These are phyloP conservation scores for Trichosporon faecale DNA, from an alignment of 1,284 basidiomycete species.

Conservation along the genomic window DNA sequence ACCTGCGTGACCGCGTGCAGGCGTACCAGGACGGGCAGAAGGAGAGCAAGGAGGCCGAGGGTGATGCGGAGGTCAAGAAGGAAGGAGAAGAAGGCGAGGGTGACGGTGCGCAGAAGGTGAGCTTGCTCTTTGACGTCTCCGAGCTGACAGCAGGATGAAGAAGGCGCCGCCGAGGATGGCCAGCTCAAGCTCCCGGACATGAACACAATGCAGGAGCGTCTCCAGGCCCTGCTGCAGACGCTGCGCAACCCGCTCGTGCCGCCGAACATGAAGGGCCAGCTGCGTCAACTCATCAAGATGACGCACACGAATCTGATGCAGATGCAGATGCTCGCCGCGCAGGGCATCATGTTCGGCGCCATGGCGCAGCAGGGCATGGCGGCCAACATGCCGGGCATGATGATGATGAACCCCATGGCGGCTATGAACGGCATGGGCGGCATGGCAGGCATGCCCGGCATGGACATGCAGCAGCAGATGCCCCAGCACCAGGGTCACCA, in stretches of 20 bases:
- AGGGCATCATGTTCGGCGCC: constrained; percentile 23
- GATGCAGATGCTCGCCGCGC: constrained; percentile 44
- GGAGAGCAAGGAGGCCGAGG: constrained; percentile 58
- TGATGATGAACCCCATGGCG: constrained; percentile 25
- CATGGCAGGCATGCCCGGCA: constrained; percentile 11
- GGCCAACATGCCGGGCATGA: constrained; percentile 22
- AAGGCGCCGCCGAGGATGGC: neutral
- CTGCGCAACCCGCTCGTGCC: constrained; percentile 37
- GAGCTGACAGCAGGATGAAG: constrained; percentile 15
- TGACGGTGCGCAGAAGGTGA: constrained; percentile 36
- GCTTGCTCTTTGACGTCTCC: neutral
- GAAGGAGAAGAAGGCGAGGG: constrained; percentile 44
- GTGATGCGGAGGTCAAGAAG: constrained; percentile 51
- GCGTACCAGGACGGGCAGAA: constrained; percentile 81
- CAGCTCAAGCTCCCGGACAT: constrained; percentile 23
- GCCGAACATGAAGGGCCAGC: constrained; percentile 23
- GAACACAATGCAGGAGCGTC: constrained; percentile 23
- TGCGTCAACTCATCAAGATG: constrained; percentile 37
- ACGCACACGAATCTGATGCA: constrained; percentile 42
- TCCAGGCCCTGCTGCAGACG: constrained; percentile 36
- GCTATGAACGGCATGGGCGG: constrained; percentile 23
- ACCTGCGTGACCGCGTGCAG: constrained; percentile 67
- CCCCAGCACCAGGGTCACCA: constrained; percentile 8
- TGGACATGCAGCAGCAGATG: constrained; percentile 6
- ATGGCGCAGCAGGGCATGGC: constrained; percentile 16